A percentile compares a stretch with the other conserved stretches of the same genome.
These are phyloP conservation scores for Trametes meyenii DNA, from an alignment of 768 basidiomycete genomes.

Conservation along the genomic window DNA sequence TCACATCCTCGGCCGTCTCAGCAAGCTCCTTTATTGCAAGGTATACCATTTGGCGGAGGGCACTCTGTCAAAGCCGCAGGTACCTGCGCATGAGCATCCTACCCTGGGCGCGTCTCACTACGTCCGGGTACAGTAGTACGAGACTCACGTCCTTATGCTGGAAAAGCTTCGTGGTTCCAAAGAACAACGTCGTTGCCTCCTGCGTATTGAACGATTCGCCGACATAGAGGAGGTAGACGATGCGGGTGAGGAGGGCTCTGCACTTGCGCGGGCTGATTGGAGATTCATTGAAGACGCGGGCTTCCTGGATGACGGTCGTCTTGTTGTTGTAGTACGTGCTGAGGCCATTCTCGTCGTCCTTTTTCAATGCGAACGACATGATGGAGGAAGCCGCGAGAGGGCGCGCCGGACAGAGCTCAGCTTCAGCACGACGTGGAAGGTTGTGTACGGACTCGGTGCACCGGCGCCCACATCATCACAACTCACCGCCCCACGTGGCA, in stretches of 20 bases:
- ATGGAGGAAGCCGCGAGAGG: constrained; percentile 1
- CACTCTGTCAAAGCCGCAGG: constrained; percentile 57
- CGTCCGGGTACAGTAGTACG: background rate
- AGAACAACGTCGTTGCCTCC: constrained; percentile 97
- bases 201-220: constrained; percentile 94
- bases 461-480: constrained; percentile 20
- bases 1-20: constrained; percentile 95
- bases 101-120: constrained; percentile 1
- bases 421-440: constrained; percentile 20
- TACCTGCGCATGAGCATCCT: background rate
- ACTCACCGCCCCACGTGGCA: constrained; percentile 22
- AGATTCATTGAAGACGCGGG: constrained; percentile 98
- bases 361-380: constrained; percentile 87
- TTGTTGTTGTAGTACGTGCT: constrained; percentile 96
- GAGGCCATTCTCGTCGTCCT: constrained; percentile 94
- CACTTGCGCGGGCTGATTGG: constrained; percentile 98
- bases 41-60: constrained; percentile 97
- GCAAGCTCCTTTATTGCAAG: constrained; percentile 98
- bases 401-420: constrained; percentile 28
- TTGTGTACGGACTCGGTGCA: constrained; percentile 1
- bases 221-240: constrained; percentile 94
- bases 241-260: constrained; percentile 92
- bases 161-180: constrained; percentile 98
- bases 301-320: constrained; percentile 97
- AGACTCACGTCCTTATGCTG: constrained; percentile 96